Base-by-base conservation (phyloP, 2,329 filamentous ascomycete species). In the Graphiopsis chlorocephala region DNA sequence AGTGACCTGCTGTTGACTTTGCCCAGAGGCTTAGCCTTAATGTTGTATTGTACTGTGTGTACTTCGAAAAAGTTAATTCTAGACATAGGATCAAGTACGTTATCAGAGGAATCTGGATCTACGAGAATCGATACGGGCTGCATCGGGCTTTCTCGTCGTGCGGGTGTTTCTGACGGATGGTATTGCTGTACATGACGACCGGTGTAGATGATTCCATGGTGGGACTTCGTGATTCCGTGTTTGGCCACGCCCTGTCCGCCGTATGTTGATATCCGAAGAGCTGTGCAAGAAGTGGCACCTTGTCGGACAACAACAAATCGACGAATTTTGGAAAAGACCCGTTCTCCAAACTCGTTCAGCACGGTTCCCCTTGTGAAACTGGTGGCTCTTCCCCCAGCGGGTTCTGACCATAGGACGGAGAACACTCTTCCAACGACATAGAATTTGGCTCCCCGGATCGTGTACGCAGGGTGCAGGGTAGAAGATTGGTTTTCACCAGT, bases 191-290 rank as follows among this genome's bases (percentile, higher is more conserved):
- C 52, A 1, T 48, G 7, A 2, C 14, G 45, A 12, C 65, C 58
- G 1, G 72, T 71, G 45, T 72, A 66, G 23, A 73, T 72, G 50
- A 75, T 68, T 17, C 65, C 66, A 62, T 75, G 72, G 3, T 75
- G 69, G 4, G 64, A 63, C 29, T 71, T 70, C 2, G 26, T 67
- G 1, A 70, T 58, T 0, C 64, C 61, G 3, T 8, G 31, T 38
- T 71, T 72, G 0, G 50, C 42, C 0, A 72, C 68, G 6, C 71
- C 73, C 38, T 64, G 68, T 6, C 55, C 31, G 11, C 65, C 64
- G 47, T 74, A 74, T 1, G 70, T 73, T 1, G 63, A 45, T 31
- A 75, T 71, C 2, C 70, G 71, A 3, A 72, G 23, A 3, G 66
- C 69, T 31, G 23, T 64, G 47, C 71, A 72, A 33, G 65, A 71